phyloP scores from a whole-genome alignment of 2,329 filamentous ascomycete species.

The Aspergillus spinulosporus region DNA sequence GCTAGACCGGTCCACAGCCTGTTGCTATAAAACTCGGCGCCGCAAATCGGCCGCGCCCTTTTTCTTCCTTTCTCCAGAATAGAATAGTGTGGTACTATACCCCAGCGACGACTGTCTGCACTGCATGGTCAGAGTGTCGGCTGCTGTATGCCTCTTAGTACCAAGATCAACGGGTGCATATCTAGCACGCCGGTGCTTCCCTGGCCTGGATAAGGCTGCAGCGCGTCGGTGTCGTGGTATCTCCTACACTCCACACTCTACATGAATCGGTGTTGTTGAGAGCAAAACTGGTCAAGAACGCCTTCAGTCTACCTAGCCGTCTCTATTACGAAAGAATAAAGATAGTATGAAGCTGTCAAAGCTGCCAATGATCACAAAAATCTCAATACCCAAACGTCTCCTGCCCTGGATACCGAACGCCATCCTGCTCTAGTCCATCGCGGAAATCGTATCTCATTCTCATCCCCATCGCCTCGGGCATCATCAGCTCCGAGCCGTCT shows the following conservation, averaged over 20 bases:
- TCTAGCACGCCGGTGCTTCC: background rate
- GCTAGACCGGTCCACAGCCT: background rate
- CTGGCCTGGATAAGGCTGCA: background rate
- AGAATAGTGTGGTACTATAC: conserved; percentile 1
- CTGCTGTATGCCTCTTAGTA: conserved; percentile 7
- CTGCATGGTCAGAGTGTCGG: conserved; percentile 1
- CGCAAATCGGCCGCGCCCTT: background rate
- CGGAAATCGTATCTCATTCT: background rate
- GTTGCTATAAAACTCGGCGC: background rate
- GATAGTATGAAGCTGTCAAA: too few relatives aligned
- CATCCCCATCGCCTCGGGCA: background rate
- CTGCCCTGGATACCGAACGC: background rate
- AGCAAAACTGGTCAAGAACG: too few relatives aligned
- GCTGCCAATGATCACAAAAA: background rate
- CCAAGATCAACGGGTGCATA: conserved; percentile 2
- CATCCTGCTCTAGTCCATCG: background rate
- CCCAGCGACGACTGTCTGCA: conserved; percentile 10
- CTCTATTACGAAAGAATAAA: background rate
- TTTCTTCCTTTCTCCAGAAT: background rate
- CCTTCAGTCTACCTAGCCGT: background rate
- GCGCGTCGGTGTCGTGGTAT: background rate
- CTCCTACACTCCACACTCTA: background rate
- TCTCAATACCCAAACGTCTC: background rate
- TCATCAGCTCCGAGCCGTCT: background rate
- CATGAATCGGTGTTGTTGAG: too few relatives aligned